These are phyloP conservation scores for Datura wrightii DNA, from an alignment of 257 asterid genomes.

Conservation along the genomic window DNA sequence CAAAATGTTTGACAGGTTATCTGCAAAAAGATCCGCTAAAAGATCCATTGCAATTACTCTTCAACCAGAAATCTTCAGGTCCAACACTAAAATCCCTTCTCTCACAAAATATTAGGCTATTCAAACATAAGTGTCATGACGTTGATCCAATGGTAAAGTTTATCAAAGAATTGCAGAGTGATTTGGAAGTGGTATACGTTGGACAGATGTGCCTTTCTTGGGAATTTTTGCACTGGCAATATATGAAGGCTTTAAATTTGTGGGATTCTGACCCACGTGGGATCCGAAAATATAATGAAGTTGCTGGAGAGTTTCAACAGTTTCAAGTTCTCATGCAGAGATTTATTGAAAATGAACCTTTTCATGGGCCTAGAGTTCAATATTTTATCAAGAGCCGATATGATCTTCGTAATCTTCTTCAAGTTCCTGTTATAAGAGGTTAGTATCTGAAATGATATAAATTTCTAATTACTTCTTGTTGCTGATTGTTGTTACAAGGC, in stretches of 20 bases:
- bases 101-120: slow-evolving; percentile 61
- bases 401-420: slow-evolving; percentile 77
- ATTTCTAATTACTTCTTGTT: background rate
- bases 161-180: slow-evolving; percentile 72
- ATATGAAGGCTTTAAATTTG: slow-evolving; percentile 70
- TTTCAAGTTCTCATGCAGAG: slow-evolving; percentile 90
- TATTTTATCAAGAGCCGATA: slow-evolving; percentile 68
- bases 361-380: slow-evolving; percentile 78
- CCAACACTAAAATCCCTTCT: slow-evolving; percentile 67
- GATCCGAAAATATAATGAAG: slow-evolving; percentile 65
- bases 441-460: background rate
- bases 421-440: slow-evolving; percentile 72
- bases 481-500: background rate
- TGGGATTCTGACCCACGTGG: slow-evolving; percentile 78
- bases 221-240: slow-evolving; percentile 92
- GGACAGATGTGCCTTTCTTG: slow-evolving; percentile 96
- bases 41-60: slow-evolving; percentile 72
- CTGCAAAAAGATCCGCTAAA: slow-evolving; percentile 62
- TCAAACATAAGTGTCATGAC: slow-evolving; percentile 61
- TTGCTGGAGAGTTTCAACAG: slow-evolving; percentile 90
- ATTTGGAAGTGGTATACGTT: slow-evolving; percentile 82
- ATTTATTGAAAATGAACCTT: slow-evolving; percentile 80
- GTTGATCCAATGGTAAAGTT: slow-evolving; percentile 82
- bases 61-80: slow-evolving; percentile 56
- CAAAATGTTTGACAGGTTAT: slow-evolving; percentile 60